A percentile compares a stretch with the other conserved stretches of the same genome.
Evolutionary conservation across 2,329 filamentous ascomycete genomes (phyloP).

Genomic region (Beauveria asiatica): DNA sequence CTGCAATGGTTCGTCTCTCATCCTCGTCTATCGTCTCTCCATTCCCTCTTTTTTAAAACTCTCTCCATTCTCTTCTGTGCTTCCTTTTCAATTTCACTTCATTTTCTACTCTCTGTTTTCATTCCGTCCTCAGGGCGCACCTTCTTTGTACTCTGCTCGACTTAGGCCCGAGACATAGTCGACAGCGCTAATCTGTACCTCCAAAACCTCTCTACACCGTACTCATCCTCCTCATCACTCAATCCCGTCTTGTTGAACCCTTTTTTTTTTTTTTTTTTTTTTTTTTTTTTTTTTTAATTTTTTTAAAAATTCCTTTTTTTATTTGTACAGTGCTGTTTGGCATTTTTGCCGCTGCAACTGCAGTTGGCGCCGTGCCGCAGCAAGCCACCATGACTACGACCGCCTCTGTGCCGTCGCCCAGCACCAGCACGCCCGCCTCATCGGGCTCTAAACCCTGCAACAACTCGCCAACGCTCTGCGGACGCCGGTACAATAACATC

Average conservation of each 20-base stretch:
- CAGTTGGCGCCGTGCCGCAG: slow-evolving; percentile 4
- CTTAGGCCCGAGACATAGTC: background rate
- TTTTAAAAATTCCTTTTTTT: background rate
- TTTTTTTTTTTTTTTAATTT: background rate
- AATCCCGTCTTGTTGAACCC: background rate
- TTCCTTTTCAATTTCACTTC: background rate
- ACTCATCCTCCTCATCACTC: no score
- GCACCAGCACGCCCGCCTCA: background rate
- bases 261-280: background rate
- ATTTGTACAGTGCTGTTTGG: background rate
- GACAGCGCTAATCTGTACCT: background rate
- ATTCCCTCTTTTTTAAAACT: background rate
- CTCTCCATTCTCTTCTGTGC: background rate
- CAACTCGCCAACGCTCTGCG: slow-evolving; percentile 69
- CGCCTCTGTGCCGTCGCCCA: background rate
- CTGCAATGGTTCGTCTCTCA: background rate
- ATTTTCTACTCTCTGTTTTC: background rate
- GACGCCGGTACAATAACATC: slow-evolving; percentile 62
- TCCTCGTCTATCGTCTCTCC: background rate
- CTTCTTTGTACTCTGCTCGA: background rate
- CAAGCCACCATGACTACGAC: background rate
- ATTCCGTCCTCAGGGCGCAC: background rate
- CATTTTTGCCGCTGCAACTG: background rate
- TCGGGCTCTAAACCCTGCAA: slow-evolving; percentile 52
- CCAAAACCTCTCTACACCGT: background rate